These are phyloP conservation scores for Backusella australiensis DNA, from an alignment of 192 early-diverging fungal species.

Conservation along the genomic window DNA sequence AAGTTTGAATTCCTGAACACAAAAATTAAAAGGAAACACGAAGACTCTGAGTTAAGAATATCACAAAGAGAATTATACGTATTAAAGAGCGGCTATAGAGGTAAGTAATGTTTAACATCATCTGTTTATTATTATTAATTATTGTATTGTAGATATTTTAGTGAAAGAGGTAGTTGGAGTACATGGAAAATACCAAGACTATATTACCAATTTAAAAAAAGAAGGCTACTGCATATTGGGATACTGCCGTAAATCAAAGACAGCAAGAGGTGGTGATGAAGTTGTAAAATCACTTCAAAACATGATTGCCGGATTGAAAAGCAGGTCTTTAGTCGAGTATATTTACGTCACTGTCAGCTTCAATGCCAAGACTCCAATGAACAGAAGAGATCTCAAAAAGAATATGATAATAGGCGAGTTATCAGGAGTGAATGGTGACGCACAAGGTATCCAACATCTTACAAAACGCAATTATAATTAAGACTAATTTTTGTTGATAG, in stretches of 20 bases:
- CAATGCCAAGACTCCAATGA: neutral
- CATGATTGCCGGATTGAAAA: neutral
- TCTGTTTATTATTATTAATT: conserved; percentile 9
- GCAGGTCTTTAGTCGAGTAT: conserved; percentile 4
- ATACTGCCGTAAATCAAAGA: neutral
- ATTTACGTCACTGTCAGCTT: conserved; percentile 6
- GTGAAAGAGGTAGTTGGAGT: neutral
- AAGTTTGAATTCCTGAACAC: neutral
- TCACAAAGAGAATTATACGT: conserved; percentile 7
- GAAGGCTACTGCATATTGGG: conserved; percentile 11
- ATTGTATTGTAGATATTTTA: neutral
- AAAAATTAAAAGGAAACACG: neutral
- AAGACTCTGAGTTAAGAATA: neutral
- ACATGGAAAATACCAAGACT: conserved; percentile 7
- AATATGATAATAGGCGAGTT: conserved; percentile 1
- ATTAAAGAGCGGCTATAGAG: neutral
- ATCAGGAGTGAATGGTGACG: conserved; percentile 4
- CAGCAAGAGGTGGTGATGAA: neutral
- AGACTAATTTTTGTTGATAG: conserved; percentile 18
- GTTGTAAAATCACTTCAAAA: conserved; percentile 2
- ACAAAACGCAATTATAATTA: conserved; percentile 10
- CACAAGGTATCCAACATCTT: conserved; percentile 15
- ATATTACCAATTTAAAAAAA: conserved; percentile 11
- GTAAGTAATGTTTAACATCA: conserved; percentile 6
- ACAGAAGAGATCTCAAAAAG: conserved; percentile 14